Evolutionary conservation across 2,329 filamentous ascomycete genomes (phyloP).

Genomic region (Monosporascus sp.): DNA sequence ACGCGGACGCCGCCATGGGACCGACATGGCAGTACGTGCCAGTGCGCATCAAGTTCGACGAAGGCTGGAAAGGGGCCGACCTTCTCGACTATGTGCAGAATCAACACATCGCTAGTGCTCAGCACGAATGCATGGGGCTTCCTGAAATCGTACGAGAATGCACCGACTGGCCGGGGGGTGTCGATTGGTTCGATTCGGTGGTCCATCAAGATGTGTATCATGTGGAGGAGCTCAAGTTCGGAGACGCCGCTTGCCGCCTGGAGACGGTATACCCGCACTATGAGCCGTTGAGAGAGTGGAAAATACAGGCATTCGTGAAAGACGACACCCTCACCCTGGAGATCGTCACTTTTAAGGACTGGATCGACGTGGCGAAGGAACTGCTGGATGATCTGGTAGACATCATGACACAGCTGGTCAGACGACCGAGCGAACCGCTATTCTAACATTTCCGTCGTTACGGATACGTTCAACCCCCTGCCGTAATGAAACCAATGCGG

Average conservation of each 20-base stretch:
- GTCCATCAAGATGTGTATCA: slow-evolving; percentile 58
- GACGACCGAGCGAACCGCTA: slow-evolving; percentile 26
- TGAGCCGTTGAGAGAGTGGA: slow-evolving; percentile 52
- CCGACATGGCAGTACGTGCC: slow-evolving; percentile 66
- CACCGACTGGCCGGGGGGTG: slow-evolving; percentile 37
- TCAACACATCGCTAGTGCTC: slow-evolving; percentile 52
- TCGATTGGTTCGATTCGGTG: slow-evolving; percentile 48
- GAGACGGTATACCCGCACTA: slow-evolving; percentile 57
- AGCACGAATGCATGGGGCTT: slow-evolving; percentile 51
- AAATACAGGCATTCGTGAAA: slow-evolving; percentile 56
- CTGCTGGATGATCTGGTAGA: slow-evolving; percentile 46
- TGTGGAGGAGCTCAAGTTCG: slow-evolving; percentile 48
- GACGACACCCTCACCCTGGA: slow-evolving; percentile 50
- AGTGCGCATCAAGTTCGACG: slow-evolving; percentile 52
- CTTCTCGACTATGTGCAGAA: slow-evolving; percentile 50
- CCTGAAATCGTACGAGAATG: slow-evolving; percentile 46
- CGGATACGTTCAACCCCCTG: too few species aligned
- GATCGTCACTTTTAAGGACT: slow-evolving; percentile 55
- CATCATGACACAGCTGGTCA: slow-evolving; percentile 36
- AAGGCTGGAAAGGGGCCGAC: slow-evolving; percentile 46
- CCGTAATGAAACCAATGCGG: neutral
- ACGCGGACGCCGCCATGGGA: slow-evolving; percentile 54
- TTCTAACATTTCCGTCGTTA: slow-evolving; percentile 13
- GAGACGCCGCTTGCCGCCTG: slow-evolving; percentile 35
- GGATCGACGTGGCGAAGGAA: slow-evolving; percentile 45